A percentile compares a stretch with the other conserved stretches of the same genome.
phyloP scores from a whole-genome alignment of 2,329 filamentous ascomycete species.

The Tolypocladium ophioglossoides region DNA sequence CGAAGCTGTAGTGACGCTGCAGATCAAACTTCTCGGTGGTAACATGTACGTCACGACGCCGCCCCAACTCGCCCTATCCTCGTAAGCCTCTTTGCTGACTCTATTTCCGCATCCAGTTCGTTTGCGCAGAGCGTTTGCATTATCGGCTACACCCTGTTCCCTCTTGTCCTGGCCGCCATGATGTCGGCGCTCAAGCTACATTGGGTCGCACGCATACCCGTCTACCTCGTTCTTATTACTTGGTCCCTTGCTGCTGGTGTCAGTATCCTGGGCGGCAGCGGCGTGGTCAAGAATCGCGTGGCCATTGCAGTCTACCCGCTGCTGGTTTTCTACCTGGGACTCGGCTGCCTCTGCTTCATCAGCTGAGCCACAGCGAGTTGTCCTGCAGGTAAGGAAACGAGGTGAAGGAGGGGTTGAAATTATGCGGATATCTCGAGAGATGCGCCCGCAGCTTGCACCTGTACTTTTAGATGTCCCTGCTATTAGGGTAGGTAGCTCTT shows the following conservation, averaged over 20 bases:
- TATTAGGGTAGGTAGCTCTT: neutral
- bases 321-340: slow-evolving; percentile 86
- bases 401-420: neutral
- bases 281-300: slow-evolving; percentile 89
- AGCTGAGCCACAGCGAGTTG: slow-evolving; percentile 43
- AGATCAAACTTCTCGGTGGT: slow-evolving; percentile 92
- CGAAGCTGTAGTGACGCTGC: slow-evolving; percentile 91
- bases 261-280: slow-evolving; percentile 90
- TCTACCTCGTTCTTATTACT: slow-evolving; percentile 77
- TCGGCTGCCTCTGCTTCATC: slow-evolving; percentile 95
- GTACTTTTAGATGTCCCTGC: neutral
- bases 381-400: neutral
- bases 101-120: slow-evolving; percentile 48
- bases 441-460: neutral
- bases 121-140: slow-evolving; percentile 98
- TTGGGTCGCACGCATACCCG: slow-evolving; percentile 73
- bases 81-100: slow-evolving; percentile 5
- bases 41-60: slow-evolving; percentile 66
- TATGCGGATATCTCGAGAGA: too few species aligned
- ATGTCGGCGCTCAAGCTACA: slow-evolving; percentile 75
- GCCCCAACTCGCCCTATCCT: neutral
- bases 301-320: slow-evolving; percentile 90
- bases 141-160: slow-evolving; percentile 97
- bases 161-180: slow-evolving; percentile 83
- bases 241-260: slow-evolving; percentile 95